A percentile compares a stretch with the other conserved stretches of the same genome.
Conservation (phyloP, 805 yeast genomes). For the Metschnikowia amazonensis region DNA sequence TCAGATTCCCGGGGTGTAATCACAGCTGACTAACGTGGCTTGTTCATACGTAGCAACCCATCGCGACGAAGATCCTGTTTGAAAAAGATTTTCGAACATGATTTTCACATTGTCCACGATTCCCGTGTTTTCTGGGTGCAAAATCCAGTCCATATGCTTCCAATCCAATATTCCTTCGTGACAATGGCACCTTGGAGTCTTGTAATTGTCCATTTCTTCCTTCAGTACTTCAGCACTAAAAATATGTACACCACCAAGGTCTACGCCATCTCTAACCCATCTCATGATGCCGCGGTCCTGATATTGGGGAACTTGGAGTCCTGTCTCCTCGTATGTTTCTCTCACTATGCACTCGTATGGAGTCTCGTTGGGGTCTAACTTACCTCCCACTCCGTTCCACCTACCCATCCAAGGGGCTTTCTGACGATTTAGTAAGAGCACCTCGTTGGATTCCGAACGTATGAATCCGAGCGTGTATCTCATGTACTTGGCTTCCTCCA, state of each 20-base stretch:
- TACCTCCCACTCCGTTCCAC: slow-evolving; percentile 48
- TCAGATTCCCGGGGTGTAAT: slow-evolving; percentile 4
- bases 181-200: slow-evolving; percentile 28
- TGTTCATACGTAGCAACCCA: slow-evolving; percentile 27
- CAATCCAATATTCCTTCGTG: slow-evolving; percentile 44
- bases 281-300: slow-evolving; percentile 31
- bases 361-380: slow-evolving; percentile 32
- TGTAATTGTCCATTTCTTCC: slow-evolving; percentile 22
- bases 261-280: slow-evolving; percentile 30
- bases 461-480: slow-evolving; percentile 27
- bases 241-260: slow-evolving; percentile 36
- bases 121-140: slow-evolving; percentile 35
- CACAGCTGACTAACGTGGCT: slow-evolving; percentile 12
- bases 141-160: slow-evolving; percentile 36
- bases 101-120: slow-evolving; percentile 37
- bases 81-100: slow-evolving; percentile 24
- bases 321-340: slow-evolving; percentile 42
- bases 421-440: slow-evolving; percentile 37
- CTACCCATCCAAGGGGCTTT: slow-evolving; percentile 47
- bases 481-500: slow-evolving; percentile 8
- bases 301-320: slow-evolving; percentile 28
- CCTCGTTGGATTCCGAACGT: slow-evolving; percentile 29
- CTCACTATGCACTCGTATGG: slow-evolving; percentile 39
- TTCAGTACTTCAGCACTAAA: slow-evolving; percentile 34
- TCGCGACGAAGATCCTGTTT: slow-evolving; percentile 21